Evolutionary conservation across 768 basidiomycete species (phyloP).

Genomic region (Rubroboletus satanas): DNA sequence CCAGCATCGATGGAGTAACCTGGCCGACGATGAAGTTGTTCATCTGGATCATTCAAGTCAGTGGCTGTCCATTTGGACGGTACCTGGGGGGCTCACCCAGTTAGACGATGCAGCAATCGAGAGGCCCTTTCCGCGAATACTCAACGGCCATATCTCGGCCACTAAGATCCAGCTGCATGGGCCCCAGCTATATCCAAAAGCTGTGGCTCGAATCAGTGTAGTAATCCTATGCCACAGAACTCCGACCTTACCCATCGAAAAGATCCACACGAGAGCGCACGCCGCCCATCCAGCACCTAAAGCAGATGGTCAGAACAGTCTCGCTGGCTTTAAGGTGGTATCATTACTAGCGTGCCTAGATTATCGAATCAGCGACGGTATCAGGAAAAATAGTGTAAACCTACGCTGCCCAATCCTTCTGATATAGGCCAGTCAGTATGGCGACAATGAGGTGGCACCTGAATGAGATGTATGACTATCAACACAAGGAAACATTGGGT

Average conservation of each 20-base stretch:
- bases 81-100: conserved; percentile 44
- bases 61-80: background rate
- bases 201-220: conserved; percentile 22
- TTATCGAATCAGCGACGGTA: background rate
- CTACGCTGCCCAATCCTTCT: conserved; percentile 49
- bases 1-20: conserved; percentile 70
- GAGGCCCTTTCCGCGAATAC: conserved; percentile 70
- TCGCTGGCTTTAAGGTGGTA: background rate
- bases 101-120: conserved; percentile 74
- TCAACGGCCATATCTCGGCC: conserved; percentile 71
- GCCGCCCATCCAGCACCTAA: conserved; percentile 70
- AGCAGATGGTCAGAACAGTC: background rate
- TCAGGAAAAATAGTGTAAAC: conserved; percentile 17
- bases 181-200: conserved; percentile 77
- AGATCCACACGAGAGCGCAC: conserved; percentile 69
- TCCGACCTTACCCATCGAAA: conserved; percentile 51
- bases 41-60: conserved; percentile 43
- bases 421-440: conserved; percentile 56
- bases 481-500: conserved; percentile 8
- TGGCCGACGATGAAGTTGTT: conserved; percentile 60
- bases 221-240: background rate
- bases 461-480: conserved; percentile 22
- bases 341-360: conserved; percentile 3
- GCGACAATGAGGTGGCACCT: conserved; percentile 72
- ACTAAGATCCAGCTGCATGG: conserved; percentile 77